Evolutionary conservation across 371 early-diverging fungal genomes (phyloP), one percentile per base, ranked within the genome.

Genomic region (Mucor lusitanicus): DNA sequence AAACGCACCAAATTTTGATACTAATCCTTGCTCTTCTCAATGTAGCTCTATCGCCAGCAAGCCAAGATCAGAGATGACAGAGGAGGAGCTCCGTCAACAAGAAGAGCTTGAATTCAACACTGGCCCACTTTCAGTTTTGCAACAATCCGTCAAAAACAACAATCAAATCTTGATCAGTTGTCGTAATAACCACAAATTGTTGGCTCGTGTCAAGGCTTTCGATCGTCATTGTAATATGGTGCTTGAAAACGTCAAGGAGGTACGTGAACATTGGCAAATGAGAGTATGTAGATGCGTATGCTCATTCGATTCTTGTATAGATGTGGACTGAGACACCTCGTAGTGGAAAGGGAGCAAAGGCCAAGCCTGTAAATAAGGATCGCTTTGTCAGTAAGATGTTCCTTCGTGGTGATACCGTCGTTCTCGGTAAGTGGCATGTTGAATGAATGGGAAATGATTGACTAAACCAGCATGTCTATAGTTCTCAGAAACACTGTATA

Each of bases 201-300:
- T 99, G 25, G 99, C 96, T 27, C 90, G 97, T 68, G 96, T 99
- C 61, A 99, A 99, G 84, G 99, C 99, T 50, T 99, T 99, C 74
- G 99, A 98, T 85, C 91, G 99, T 44, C 99, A 98, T 77, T 98
- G 95, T 87, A 98, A 98, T 83, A 96, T 98, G 97, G 97, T 98
- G 11, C 84, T 99, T 61, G 99, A 98, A 81, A 97, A 98, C 76
- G 98, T 99, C 66, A 97, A 96, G 80, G 99, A 98, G 85, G 94
- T 94, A 78, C 64, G 53, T 53, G 23, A n/a, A 54, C 15, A 23
- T 17, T 35, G 25, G 25, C 6, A 19, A 59, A 28, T 23, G n/a
- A n/a, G n/a, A 39, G 12, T 72, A 17, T 17, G 30, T 40, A 6
- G 42, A 9, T n/a, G 15, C 57, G 46, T 65, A 12, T 50, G 17